These are phyloP conservation scores for Auricularia heimuer DNA, from an alignment of 768 basidiomycete species.

Conservation along the genomic window DNA sequence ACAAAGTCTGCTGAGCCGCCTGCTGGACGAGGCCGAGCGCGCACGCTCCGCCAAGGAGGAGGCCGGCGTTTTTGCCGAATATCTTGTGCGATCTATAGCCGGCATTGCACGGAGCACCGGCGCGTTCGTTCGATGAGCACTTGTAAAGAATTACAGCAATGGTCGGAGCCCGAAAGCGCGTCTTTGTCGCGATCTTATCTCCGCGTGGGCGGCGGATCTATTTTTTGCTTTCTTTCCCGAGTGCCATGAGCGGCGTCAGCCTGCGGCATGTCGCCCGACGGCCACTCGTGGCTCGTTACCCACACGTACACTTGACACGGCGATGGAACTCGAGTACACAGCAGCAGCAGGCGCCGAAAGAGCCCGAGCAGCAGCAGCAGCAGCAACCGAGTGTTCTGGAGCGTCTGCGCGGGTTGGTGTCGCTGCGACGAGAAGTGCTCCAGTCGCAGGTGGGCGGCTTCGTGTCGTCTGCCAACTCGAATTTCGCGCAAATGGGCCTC, in stretches of 20 bases:
- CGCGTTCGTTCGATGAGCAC: background rate
- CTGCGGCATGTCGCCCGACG: too few species aligned
- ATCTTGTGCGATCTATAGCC: background rate
- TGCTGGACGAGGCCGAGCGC: background rate
- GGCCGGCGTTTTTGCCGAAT: background rate
- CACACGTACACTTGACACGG: too few species aligned
- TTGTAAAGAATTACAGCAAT: background rate
- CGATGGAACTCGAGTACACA: too few species aligned
- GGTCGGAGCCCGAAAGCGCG: too few species aligned
- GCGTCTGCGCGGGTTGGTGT: constrained; percentile 27
- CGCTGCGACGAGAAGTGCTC: constrained; percentile 43
- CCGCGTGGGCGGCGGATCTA: too few species aligned
- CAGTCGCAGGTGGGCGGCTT: constrained; percentile 13
- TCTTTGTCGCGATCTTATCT: too few species aligned
- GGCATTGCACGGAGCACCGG: background rate
- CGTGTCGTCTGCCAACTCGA: constrained; percentile 15
- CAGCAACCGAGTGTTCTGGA: background rate
- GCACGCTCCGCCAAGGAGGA: background rate
- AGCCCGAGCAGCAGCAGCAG: background rate
- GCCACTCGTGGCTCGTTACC: too few species aligned
- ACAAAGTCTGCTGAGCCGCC: background rate
- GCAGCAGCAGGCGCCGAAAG: too few species aligned
- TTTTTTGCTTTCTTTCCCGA: too few species aligned
- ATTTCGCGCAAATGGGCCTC: constrained; percentile 63
- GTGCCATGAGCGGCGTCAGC: too few species aligned